phyloP scores from a whole-genome alignment of 192 early-diverging fungal genomes.

The Spizellomyces punctatus region DNA sequence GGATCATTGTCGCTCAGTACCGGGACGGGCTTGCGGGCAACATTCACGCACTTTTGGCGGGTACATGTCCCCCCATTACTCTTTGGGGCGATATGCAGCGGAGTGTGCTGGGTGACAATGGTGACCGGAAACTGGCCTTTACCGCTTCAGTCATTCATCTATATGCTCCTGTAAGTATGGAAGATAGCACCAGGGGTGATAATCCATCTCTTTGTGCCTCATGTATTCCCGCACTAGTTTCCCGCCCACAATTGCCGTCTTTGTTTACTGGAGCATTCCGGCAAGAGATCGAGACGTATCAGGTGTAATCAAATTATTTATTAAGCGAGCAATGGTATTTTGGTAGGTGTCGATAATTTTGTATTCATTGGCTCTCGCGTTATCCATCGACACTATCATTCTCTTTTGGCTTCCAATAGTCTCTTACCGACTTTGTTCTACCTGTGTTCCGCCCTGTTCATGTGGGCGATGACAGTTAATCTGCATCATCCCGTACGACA shows the following conservation, averaged over 20 bases:
- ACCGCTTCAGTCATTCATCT: not conserved
- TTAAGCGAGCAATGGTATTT: not conserved
- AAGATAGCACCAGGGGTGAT: not conserved
- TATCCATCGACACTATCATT: not conserved
- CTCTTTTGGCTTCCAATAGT: not conserved
- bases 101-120: not conserved
- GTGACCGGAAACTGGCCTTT: not conserved
- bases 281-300: not conserved
- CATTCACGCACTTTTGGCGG: not conserved
- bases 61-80: not conserved
- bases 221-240: not conserved
- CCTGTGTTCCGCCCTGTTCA: not conserved
- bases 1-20: not conserved
- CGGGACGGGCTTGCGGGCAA: not conserved
- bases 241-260: not conserved
- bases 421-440: not conserved
- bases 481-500: not conserved
- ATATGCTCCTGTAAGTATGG: not conserved
- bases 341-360: not conserved
- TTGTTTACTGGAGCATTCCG: not conserved
- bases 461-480: not conserved
- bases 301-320: not conserved
- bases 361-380: not conserved
- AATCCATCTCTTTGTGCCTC: not conserved
- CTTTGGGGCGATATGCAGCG: not conserved